Evolutionary conservation across 139 green algal species (phyloP).

Genomic region (Eudorina sp.): DNA sequence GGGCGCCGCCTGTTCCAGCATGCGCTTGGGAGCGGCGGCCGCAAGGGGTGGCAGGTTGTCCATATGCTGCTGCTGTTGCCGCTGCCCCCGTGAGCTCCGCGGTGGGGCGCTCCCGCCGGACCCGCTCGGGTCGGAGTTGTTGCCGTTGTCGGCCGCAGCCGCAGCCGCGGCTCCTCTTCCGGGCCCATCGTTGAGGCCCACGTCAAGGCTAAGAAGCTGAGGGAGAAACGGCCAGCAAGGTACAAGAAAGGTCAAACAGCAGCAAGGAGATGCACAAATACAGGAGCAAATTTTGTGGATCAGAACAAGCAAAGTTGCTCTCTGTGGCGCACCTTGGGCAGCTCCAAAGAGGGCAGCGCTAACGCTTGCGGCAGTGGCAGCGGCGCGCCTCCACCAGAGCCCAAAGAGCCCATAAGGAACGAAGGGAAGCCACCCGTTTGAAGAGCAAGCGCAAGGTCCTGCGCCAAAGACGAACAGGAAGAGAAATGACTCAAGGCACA

Average conservation of each 20-base stretch:
- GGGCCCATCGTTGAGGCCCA: slow-evolving; percentile 11
- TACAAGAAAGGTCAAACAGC: not conserved
- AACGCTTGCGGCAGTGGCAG: slow-evolving; percentile 32
- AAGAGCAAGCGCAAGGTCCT: slow-evolving; percentile 36
- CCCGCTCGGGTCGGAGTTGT: slow-evolving; percentile 25
- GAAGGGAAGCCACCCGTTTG: slow-evolving; percentile 14
- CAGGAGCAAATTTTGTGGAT: not conserved
- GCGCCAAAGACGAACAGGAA: not conserved
- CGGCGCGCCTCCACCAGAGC: not conserved
- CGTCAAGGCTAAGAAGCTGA: slow-evolving; percentile 36
- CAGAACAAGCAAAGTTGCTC: not conserved
- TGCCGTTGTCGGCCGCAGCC: not conserved
- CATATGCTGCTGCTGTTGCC: not conserved
- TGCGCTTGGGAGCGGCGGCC: not conserved
- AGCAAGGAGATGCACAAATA: not conserved
- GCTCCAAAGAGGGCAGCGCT: slow-evolving; percentile 27
- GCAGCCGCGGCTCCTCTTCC: slow-evolving; percentile 5
- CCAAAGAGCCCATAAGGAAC: slow-evolving; percentile 20
- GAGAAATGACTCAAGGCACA: slow-evolving; percentile 26
- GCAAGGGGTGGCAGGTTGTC: not conserved
- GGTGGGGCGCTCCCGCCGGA: not conserved
- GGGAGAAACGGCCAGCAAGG: too few relatives aligned
- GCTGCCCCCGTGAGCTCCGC: not conserved
- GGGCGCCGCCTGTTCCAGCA: not conserved
- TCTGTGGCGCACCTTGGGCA: slow-evolving; percentile 28